Evolutionary conservation across 352 stramenopile species (phyloP), one percentile per base, ranked within the genome.

Genomic region (Phytophthora sp.): DNA sequence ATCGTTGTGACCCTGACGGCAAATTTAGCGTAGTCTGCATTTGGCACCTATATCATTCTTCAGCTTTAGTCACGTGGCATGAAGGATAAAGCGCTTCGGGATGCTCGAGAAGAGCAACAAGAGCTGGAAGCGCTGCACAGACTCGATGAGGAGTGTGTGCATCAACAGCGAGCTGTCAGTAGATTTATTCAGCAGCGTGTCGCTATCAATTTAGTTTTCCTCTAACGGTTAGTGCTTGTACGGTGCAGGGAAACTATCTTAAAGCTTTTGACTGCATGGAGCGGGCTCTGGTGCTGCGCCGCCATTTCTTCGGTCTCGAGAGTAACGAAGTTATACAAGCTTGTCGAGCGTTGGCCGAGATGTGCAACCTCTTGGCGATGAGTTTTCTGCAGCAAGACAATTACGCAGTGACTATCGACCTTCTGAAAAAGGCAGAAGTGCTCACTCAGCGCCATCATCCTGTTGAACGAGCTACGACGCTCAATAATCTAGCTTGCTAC

Each of bases 401-500:
- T 62, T 98, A 93, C 59, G 58, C 74, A 6, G 92, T 97, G 63
- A 91, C 92, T 2, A 69, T 97, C n/a, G 92, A 98, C 37, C 73
- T 98, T 35, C 80, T 98, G 18, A 97, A 97, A 60, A 98, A 98
- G 66, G 93, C 93, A 0, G 93, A 98, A 57, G 89, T 98, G 48
- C 72, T 98, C 20, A 94, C 88, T 0, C 83, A 97, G 66, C 74
- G 87, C 8, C 87, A 98, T 55, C 64, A 73, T 37, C 69, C 89
- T 1, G 71, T 69, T 0, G 88, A 93, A 37, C 71, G 77, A 35
- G 94, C 94, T 15, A 96, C 94, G 30, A 98, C 94, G 48, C 90
- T 96, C 62, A 98, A 98, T 64, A 98, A 98, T 65, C 79, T 98
- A 6, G 94, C 91, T 23, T 98, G 93, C 69, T 98, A 97, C 69